These are phyloP conservation scores for Ophiosphaerella herpotricha DNA, from an alignment of 2,329 filamentous ascomycete genomes.

Conservation along the genomic window DNA sequence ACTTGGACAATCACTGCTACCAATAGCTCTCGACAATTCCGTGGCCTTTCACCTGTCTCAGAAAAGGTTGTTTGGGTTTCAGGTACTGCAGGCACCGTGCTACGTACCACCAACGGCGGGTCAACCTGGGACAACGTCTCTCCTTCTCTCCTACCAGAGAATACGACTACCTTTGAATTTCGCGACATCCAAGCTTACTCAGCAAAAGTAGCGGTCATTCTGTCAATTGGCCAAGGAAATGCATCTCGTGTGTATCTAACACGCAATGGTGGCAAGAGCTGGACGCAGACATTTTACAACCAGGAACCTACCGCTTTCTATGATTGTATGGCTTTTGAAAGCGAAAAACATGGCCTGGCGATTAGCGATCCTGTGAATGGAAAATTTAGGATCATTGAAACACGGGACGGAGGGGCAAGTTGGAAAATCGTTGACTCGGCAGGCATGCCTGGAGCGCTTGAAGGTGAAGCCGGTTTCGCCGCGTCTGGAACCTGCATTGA, in stretches of 20 bases:
- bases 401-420: conserved; percentile 26
- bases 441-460: conserved; percentile 25
- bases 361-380: conserved; percentile 37
- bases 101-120: conserved; percentile 29
- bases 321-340: conserved; percentile 37
- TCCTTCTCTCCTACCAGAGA: conserved; percentile 22
- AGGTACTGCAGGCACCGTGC: conserved; percentile 32
- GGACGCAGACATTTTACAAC: conserved; percentile 31
- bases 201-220: conserved; percentile 17
- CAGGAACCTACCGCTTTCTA: conserved; percentile 31
- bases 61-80: conserved; percentile 26
- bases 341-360: conserved; percentile 25
- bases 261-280: conserved; percentile 23
- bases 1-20: conserved; percentile 28
- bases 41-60: conserved; percentile 30
- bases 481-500: conserved; percentile 35
- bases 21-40: conserved; percentile 32
- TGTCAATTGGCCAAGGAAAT: conserved; percentile 34
- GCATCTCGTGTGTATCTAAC: conserved; percentile 31
- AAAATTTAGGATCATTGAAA: conserved; percentile 34
- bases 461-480: conserved; percentile 31
- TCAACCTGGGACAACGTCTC: conserved; percentile 32
- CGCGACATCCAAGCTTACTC: conserved; percentile 37
- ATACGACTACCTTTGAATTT: conserved; percentile 28
- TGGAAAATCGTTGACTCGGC: conserved; percentile 22